These are phyloP conservation scores for Phytophthora pseudosyringae DNA, from an alignment of 352 stramenopile genomes.

Conservation along the genomic window DNA sequence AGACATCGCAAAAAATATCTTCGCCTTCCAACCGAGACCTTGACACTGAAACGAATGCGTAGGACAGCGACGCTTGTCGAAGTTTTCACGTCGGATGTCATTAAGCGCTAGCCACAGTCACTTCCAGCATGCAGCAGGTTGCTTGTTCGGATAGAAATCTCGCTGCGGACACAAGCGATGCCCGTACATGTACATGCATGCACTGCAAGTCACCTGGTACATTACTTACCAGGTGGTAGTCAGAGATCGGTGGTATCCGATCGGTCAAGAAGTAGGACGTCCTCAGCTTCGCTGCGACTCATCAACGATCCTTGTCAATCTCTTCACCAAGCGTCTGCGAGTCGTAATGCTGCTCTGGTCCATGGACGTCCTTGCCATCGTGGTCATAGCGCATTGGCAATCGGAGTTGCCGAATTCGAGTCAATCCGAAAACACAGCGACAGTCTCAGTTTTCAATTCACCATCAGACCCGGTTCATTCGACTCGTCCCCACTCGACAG, in stretches of 20 bases:
- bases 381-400: conserved; percentile 6
- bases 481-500: conserved; percentile 8
- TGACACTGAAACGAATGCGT: neutral
- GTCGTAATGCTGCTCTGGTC: conserved; percentile 6
- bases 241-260: conserved; percentile 16
- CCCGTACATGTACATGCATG: neutral
- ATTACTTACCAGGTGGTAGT: conserved; percentile 19
- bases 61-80: neutral
- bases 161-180: no score
- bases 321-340: conserved; percentile 29
- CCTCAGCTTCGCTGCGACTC: conserved; percentile 12
- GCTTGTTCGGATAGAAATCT: no score
- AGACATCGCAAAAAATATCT: conserved; percentile 13
- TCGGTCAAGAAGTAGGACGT: conserved; percentile 17
- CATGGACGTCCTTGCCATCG: conserved; percentile 9
- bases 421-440: no score
- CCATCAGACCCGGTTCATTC: conserved; percentile 2
- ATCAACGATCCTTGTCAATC: conserved; percentile 29
- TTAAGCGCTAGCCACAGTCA: no score
- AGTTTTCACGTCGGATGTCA: no score
- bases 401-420: neutral
- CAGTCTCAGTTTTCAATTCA: conserved; percentile 28
- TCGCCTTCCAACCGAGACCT: neutral
- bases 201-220: conserved; percentile 5
- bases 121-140: no score